Conservation (phyloP, 345 rosid species). For the Iberis pinnata region DNA sequence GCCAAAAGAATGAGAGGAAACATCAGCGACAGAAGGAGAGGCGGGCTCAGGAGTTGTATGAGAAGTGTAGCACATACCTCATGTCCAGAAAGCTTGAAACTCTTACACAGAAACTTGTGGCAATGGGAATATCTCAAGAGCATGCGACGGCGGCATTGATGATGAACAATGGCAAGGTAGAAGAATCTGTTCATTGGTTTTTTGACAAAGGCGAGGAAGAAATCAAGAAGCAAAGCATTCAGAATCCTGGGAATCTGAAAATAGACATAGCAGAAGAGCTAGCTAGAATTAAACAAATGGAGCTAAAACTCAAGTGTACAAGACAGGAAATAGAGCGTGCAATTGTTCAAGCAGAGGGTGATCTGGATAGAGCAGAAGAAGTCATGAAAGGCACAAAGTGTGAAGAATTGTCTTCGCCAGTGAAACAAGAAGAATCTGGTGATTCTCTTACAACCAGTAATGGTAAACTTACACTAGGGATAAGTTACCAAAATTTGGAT, state of each 20-base stretch:
- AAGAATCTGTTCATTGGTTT: conserved; percentile 78
- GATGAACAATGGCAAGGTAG: conserved; percentile 79
- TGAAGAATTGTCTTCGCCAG: conserved; percentile 40
- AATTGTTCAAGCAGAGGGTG: conserved; percentile 63
- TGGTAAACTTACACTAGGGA: conserved; percentile 28
- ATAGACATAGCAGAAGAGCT: conserved; percentile 82
- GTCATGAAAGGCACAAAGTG: conserved; percentile 40
- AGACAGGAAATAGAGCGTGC: conserved; percentile 88
- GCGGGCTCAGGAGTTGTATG: conserved; percentile 81
- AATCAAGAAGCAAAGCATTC: conserved; percentile 35
- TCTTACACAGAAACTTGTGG: conserved; percentile 74
- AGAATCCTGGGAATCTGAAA: conserved; percentile 50
- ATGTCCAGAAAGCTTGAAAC: conserved; percentile 87
- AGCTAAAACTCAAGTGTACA: conserved; percentile 44
- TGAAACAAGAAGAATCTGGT: conserved; percentile 53
- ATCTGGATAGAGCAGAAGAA: conserved; percentile 60
- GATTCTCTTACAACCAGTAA: conserved; percentile 41
- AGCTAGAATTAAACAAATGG: conserved; percentile 63
- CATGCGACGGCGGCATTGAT: conserved; percentile 78
- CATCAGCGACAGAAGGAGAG: conserved; percentile 91
- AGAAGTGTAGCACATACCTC: conserved; percentile 66
- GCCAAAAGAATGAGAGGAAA: conserved; percentile 84
- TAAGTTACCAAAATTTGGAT: conserved; percentile 35
- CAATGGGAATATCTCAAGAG: conserved; percentile 83
- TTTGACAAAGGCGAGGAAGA: conserved; percentile 72